These are phyloP conservation scores for Penicillium hordei DNA, from an alignment of 2,329 filamentous ascomycete species.

Conservation along the genomic window DNA sequence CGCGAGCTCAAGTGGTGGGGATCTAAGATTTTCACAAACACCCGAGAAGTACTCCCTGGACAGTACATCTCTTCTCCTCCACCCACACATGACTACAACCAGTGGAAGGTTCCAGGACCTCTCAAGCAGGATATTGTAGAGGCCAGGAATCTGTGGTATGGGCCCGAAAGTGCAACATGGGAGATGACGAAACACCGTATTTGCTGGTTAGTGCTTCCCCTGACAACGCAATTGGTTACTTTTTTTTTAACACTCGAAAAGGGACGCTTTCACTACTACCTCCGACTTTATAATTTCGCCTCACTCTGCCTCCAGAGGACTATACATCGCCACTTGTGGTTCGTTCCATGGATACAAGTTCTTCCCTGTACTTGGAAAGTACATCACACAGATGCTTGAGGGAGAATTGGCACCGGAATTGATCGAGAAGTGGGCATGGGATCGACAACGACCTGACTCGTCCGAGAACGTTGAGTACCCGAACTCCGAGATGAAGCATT, in stretches of 20 bases:
- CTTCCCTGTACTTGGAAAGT: constrained; percentile 34
- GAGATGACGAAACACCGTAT: constrained; percentile 63
- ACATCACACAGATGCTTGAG: constrained; percentile 31
- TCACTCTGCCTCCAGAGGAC: constrained; percentile 42
- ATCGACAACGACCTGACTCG: constrained; percentile 58
- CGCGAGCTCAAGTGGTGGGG: constrained; percentile 61
- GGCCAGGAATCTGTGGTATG: constrained; percentile 60
- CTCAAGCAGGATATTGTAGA: constrained; percentile 61
- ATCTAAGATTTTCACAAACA: constrained; percentile 60
- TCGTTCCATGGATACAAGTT: constrained; percentile 34
- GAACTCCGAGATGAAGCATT: constrained; percentile 57
- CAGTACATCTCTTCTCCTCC: constrained; percentile 59
- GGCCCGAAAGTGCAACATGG: constrained; percentile 56
- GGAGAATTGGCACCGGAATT: constrained; percentile 25
- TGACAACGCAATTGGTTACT: neutral
- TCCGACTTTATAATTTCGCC: constrained; percentile 53
- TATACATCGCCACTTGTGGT: constrained; percentile 44
- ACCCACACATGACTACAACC: constrained; percentile 54
- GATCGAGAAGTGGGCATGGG: constrained; percentile 37
- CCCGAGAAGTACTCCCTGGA: constrained; percentile 53
- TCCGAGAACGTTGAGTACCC: constrained; percentile 58
- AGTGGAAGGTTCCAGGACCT: constrained; percentile 60
- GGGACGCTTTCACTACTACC: constrained; percentile 65
- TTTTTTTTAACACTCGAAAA: constrained; percentile 29
- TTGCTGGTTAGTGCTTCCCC: constrained; percentile 57